A percentile compares a stretch with the other conserved stretches of the same genome.
These are phyloP conservation scores for Amaranthus cruentus DNA, from an alignment of 148 eudicot species.

Conservation along the genomic window DNA sequence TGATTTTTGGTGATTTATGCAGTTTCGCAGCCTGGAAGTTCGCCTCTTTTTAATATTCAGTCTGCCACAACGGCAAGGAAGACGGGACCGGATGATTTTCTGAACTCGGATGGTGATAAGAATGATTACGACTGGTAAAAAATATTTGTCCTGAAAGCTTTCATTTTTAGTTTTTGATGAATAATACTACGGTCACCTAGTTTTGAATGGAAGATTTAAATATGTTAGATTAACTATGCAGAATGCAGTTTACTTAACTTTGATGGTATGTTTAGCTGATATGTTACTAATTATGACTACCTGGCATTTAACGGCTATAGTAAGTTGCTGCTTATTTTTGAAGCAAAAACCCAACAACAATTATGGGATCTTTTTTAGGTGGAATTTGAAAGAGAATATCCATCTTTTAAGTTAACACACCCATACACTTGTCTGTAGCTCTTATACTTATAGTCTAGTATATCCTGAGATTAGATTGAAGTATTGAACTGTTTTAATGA, in stretches of 20 bases:
- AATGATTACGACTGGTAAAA: constrained; percentile 93
- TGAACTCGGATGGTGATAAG: constrained; percentile 80
- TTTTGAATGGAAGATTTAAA: not conserved
- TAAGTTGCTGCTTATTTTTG: constrained; percentile 2
- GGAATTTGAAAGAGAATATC: not conserved
- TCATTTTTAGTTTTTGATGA: constrained; percentile 7
- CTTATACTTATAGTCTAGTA: no score
- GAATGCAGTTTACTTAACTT: not conserved
- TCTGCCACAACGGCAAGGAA: constrained; percentile 53
- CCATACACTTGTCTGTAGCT: constrained; percentile 4
- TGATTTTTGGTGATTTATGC: constrained; percentile 20
- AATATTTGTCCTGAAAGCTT: not conserved
- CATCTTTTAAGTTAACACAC: not conserved
- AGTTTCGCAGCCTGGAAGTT: constrained; percentile 62
- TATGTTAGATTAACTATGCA: not conserved
- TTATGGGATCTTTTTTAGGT: not conserved
- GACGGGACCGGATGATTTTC: constrained; percentile 73
- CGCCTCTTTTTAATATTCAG: constrained; percentile 56
- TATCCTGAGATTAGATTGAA: no score
- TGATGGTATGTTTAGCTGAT: constrained; percentile 7
- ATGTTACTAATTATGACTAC: not conserved
- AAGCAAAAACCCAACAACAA: not conserved
- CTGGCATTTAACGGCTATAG: not conserved
- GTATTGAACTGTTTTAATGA: no score
- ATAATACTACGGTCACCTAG: not conserved